Evolutionary conservation across 2,329 filamentous ascomycete genomes (phyloP).

Genomic region (Huntiella savannae): DNA sequence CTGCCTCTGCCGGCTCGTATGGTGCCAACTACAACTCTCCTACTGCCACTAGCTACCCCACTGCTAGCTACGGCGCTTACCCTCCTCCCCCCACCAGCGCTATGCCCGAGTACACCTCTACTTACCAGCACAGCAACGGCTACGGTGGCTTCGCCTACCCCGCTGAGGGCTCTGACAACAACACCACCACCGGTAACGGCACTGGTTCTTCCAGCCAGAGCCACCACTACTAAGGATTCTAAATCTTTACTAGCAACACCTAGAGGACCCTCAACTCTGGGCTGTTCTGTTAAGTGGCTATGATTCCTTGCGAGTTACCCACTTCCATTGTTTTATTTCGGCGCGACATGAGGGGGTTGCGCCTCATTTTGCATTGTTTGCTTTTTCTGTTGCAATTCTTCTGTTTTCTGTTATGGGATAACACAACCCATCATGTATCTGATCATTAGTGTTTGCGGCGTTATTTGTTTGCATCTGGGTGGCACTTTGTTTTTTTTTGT

Average conservation of each 20-base stretch:
- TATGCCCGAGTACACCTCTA: constrained; percentile 30
- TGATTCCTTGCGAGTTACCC: too few species aligned
- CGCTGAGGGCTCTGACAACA: neutral
- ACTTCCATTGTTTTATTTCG: too few species aligned
- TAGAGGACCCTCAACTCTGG: too few species aligned
- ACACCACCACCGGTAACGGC: neutral
- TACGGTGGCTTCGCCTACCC: constrained; percentile 37
- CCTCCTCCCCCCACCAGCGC: constrained; percentile 22
- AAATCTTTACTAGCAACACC: neutral
- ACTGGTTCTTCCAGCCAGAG: constrained; percentile 17
- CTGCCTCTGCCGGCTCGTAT: too few species aligned
- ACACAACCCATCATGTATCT: neutral
- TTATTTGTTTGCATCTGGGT: too few species aligned
- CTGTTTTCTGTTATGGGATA: neutral
- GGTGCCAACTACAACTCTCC: too few species aligned
- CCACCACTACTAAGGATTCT: constrained; percentile 19
- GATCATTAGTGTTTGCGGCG: neutral
- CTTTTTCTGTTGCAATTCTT: neutral
- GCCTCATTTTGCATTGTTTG: neutral
- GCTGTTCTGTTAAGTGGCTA: too few species aligned
- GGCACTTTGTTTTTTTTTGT: too few species aligned
- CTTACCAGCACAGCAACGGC: constrained; percentile 27
- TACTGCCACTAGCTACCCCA: too few species aligned
- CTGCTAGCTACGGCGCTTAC: neutral
- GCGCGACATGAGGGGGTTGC: too few species aligned